phyloP scores from a whole-genome alignment of 2,329 filamentous ascomycete species.

The Chaetomiaceae sp. region DNA sequence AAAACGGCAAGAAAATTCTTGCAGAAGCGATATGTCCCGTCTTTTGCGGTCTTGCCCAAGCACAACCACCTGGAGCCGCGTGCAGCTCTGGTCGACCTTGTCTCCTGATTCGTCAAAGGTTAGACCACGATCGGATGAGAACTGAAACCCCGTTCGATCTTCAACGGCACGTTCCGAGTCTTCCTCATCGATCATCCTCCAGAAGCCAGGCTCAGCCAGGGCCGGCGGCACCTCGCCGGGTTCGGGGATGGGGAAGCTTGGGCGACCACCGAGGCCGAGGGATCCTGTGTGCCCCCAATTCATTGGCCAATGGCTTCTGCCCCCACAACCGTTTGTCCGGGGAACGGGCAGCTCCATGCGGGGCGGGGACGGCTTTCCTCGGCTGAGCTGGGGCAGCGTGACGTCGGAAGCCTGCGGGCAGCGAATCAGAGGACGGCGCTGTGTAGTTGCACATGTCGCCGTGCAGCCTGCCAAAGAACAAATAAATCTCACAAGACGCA shows the following conservation, averaged over 20 bases:
- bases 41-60: too few relatives aligned
- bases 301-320: conserved; percentile 25
- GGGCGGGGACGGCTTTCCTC: conserved; percentile 26
- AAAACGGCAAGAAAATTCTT: too few relatives aligned
- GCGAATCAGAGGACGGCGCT: background rate
- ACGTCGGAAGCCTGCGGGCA: conserved; percentile 3
- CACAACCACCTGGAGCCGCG: too few relatives aligned
- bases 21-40: too few relatives aligned
- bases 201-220: too few relatives aligned
- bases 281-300: background rate
- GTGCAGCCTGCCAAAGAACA: background rate
- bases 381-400: conserved; percentile 19
- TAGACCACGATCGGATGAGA: too few relatives aligned
- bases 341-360: conserved; percentile 13
- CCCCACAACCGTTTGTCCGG: conserved; percentile 25
- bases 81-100: too few relatives aligned
- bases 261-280: conserved; percentile 9
- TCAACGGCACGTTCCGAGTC: too few relatives aligned
- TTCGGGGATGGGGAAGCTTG: conserved; percentile 12
- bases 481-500: background rate
- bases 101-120: too few relatives aligned
- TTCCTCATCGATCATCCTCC: too few relatives aligned
- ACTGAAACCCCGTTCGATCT: too few relatives aligned
- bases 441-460: background rate
- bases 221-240: too few relatives aligned